Evolutionary conservation across 2,329 filamentous ascomycete species (phyloP).

Genomic region (Calonectria pauciramosa): DNA sequence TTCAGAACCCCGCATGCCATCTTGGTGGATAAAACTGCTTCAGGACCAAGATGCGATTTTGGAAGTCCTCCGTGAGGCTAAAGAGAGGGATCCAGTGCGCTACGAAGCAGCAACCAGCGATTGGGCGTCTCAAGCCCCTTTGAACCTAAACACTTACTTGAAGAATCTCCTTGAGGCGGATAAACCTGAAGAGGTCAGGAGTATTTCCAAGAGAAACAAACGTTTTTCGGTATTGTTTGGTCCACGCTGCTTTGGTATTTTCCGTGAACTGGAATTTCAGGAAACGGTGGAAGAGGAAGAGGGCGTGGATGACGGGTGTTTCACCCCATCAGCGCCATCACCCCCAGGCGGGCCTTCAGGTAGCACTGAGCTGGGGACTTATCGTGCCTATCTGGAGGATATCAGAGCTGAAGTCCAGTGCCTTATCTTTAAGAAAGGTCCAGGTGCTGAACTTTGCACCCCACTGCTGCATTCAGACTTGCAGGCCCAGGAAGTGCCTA

Average conservation of each 20-base stretch:
- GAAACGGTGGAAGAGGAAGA: slow-evolving; percentile 56
- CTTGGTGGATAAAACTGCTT: slow-evolving; percentile 59
- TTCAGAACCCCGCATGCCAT: slow-evolving; percentile 61
- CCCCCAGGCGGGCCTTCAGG: slow-evolving; percentile 50
- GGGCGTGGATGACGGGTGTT: slow-evolving; percentile 56
- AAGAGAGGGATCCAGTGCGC: slow-evolving; percentile 61
- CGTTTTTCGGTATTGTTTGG: slow-evolving; percentile 68
- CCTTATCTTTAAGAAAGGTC: slow-evolving; percentile 53
- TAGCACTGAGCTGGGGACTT: slow-evolving; percentile 56
- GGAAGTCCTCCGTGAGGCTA: slow-evolving; percentile 55
- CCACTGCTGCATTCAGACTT: slow-evolving; percentile 50
- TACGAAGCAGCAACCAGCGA: slow-evolving; percentile 59
- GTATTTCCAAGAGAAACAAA: slow-evolving; percentile 70
- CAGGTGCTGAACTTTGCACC: slow-evolving; percentile 50
- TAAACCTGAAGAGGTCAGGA: slow-evolving; percentile 53
- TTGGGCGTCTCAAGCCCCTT: slow-evolving; percentile 56
- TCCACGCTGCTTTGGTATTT: slow-evolving; percentile 62
- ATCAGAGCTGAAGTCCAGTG: slow-evolving; percentile 63
- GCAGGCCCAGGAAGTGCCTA: slow-evolving; percentile 48
- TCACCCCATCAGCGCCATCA: slow-evolving; percentile 51
- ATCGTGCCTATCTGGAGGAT: slow-evolving; percentile 64
- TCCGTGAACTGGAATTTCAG: slow-evolving; percentile 63
- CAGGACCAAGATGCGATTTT: slow-evolving; percentile 60
- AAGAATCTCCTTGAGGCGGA: slow-evolving; percentile 61
- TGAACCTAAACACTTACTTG: slow-evolving; percentile 65